A percentile compares a stretch with the other conserved stretches of the same genome.
Conservation (phyloP, 2,329 filamentous ascomycete species). For the Chaetomium strumarium region DNA sequence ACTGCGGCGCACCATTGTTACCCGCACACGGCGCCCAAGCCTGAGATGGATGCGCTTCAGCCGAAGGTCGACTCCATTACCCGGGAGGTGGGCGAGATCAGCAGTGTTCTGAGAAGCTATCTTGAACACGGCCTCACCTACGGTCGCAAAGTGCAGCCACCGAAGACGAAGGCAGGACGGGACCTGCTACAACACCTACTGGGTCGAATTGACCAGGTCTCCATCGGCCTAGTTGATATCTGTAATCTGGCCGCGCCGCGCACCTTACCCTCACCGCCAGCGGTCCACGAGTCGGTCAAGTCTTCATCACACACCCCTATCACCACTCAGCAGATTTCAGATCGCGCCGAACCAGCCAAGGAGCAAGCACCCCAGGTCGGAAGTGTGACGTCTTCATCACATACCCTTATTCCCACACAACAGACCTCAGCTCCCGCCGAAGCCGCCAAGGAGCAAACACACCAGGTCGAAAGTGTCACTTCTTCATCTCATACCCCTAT, state of each 20-base stretch:
- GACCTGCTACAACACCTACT: slow-evolving; percentile 21
- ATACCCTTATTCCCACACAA: slow-evolving; percentile 9
- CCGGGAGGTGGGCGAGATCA: slow-evolving; percentile 21
- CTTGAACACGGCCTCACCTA: slow-evolving; percentile 17
- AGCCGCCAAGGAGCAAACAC: not conserved
- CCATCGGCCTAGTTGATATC: slow-evolving; percentile 10
- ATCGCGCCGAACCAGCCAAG: not conserved
- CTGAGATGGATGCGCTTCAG: slow-evolving; percentile 23
- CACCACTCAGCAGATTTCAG: not conserved
- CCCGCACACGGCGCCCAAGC: slow-evolving; percentile 19
- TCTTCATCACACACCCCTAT: slow-evolving; percentile 13
- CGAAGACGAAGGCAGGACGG: slow-evolving; percentile 21
- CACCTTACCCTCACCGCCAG: slow-evolving; percentile 8
- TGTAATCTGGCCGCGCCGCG: slow-evolving; percentile 10
- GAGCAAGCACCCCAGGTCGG: not conserved
- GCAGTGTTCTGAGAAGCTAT: slow-evolving; percentile 18
- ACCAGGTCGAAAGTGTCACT: slow-evolving; percentile 7
- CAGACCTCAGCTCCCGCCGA: not conserved
- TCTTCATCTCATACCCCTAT: slow-evolving; percentile 14
- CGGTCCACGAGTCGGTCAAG: slow-evolving; percentile 11
- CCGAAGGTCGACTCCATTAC: slow-evolving; percentile 20
- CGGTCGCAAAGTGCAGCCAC: slow-evolving; percentile 23
- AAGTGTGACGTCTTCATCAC: slow-evolving; percentile 15
- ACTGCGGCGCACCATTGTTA: slow-evolving; percentile 4
- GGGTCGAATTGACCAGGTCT: slow-evolving; percentile 20